phyloP scores from a whole-genome alignment of 2,329 filamentous ascomycete genomes.

The Lojkania enalia region DNA sequence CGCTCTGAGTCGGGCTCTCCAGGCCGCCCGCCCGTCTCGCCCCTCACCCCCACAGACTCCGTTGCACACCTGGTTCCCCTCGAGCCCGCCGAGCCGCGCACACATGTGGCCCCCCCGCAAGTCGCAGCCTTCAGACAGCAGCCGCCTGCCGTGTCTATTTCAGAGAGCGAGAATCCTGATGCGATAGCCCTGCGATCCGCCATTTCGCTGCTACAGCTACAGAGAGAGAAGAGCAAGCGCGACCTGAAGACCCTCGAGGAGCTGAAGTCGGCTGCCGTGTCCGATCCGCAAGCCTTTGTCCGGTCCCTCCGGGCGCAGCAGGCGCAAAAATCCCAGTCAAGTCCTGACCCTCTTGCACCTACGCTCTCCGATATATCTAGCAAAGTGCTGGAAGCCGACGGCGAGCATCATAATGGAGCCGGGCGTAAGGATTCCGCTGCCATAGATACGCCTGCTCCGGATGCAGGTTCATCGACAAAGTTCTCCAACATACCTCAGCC shows the following conservation, averaged over 20 bases:
- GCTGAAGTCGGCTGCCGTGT: constrained; percentile 71
- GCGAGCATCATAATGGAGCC: constrained; percentile 17
- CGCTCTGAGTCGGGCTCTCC: constrained; percentile 38
- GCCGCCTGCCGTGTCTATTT: constrained; percentile 51
- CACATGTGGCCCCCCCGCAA: constrained; percentile 33
- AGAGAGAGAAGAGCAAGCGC: constrained; percentile 73
- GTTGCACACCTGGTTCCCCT: constrained; percentile 40
- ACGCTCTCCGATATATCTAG: constrained; percentile 45
- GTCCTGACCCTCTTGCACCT: constrained; percentile 40
- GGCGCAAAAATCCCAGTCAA: constrained; percentile 25
- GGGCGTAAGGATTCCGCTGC: constrained; percentile 35
- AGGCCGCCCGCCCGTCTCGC: constrained; percentile 45
- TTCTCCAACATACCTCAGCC: constrained; percentile 73
- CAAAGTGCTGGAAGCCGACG: constrained; percentile 28
- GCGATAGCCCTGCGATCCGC: constrained; percentile 83
- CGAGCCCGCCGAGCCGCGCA: constrained; percentile 27
- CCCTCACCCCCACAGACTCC: constrained; percentile 44
- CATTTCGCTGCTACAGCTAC: constrained; percentile 83
- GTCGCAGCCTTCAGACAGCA: constrained; percentile 43
- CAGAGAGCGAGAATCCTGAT: constrained; percentile 70
- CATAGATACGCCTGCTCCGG: constrained; percentile 16
- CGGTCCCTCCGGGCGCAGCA: constrained; percentile 67
- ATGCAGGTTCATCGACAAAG: constrained; percentile 23
- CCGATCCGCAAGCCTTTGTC: constrained; percentile 72
- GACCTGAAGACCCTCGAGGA: constrained; percentile 73